Conservation (phyloP, 495 filamentous ascomycete genomes). For the Neurospora cerealis region DNA sequence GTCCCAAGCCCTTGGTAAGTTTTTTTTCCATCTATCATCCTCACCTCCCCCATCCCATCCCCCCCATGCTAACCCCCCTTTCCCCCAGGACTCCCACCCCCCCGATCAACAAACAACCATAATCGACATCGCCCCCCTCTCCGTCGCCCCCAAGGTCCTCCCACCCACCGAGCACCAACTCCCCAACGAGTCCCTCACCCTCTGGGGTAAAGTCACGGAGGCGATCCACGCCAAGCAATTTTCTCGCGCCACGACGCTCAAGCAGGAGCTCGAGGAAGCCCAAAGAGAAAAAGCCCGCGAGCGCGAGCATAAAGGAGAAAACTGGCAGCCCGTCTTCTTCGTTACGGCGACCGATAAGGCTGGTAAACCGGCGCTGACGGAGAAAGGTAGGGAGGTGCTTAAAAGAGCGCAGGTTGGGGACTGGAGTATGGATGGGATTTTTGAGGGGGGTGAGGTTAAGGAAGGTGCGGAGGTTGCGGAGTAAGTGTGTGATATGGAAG, state of each 20-base stretch:
- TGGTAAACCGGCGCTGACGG: conserved; percentile 70
- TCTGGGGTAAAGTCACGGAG: conserved; percentile 79
- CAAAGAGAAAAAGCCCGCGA: conserved; percentile 79
- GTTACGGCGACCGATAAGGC: conserved; percentile 58
- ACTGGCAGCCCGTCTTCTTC: conserved; percentile 90
- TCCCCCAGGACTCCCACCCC: conserved; percentile 27
- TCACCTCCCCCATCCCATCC: background rate
- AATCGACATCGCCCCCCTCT: conserved; percentile 75
- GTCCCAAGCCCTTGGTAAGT: conserved; percentile 42
- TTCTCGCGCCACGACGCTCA: conserved; percentile 70
- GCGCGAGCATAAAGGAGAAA: conserved; percentile 50
- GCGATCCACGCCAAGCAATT: conserved; percentile 83
- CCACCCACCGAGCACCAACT: conserved; percentile 70
- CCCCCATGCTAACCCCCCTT: conserved; percentile 1
- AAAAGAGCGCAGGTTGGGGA: conserved; percentile 54
- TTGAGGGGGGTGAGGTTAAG: conserved; percentile 3
- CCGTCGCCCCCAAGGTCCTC: conserved; percentile 62
- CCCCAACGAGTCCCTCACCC: conserved; percentile 78
- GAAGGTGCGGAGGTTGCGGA: background rate
- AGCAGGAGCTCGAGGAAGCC: conserved; percentile 83
- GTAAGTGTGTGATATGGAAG: background rate
- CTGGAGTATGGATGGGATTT: conserved; percentile 39
- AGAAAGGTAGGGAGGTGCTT: conserved; percentile 63
- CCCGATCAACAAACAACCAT: conserved; percentile 58
- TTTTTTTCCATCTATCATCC: background rate